Evolutionary conservation across 306 rosid genomes (phyloP).

Genomic region (Potentilla sterilis): DNA sequence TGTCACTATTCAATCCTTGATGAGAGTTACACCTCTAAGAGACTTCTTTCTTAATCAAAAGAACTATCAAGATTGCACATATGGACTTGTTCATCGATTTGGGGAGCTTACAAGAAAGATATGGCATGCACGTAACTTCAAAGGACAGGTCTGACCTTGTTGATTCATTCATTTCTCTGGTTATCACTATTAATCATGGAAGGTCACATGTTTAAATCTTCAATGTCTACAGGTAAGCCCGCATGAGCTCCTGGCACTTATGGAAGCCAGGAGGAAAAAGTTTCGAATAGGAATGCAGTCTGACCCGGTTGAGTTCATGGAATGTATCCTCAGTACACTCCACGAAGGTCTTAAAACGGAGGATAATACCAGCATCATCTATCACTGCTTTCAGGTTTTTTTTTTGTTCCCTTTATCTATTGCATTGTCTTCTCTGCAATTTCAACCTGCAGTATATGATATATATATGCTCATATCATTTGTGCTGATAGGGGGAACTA

Average conservation of each 20-base stretch:
- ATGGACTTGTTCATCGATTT: slow-evolving; percentile 88
- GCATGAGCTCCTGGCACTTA: slow-evolving; percentile 92
- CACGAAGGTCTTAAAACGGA: slow-evolving; percentile 76
- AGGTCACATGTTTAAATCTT: slow-evolving; percentile 16
- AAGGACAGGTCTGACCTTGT: slow-evolving; percentile 80
- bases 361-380: slow-evolving; percentile 77
- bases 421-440: slow-evolving; percentile 12
- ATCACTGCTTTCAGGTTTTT: slow-evolving; percentile 87
- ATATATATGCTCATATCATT: background rate
- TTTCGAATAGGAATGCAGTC: slow-evolving; percentile 86
- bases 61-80: slow-evolving; percentile 76
- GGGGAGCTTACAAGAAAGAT: slow-evolving; percentile 97
- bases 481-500: slow-evolving; percentile 72
- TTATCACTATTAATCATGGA: background rate
- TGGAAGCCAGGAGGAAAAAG: slow-evolving; percentile 92
- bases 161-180: background rate
- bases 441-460: background rate
- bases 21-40: slow-evolving; percentile 93
- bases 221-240: slow-evolving; percentile 77
- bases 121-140: slow-evolving; percentile 93
- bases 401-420: slow-evolving; percentile 23
- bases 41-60: slow-evolving; percentile 89
- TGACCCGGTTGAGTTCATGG: slow-evolving; percentile 93
- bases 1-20: slow-evolving; percentile 90
- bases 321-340: slow-evolving; percentile 92